A percentile compares a stretch with the other conserved stretches of the same genome.
phyloP scores from a whole-genome alignment of 371 early-diverging fungal species.

The Apophysomyces elegans region DNA sequence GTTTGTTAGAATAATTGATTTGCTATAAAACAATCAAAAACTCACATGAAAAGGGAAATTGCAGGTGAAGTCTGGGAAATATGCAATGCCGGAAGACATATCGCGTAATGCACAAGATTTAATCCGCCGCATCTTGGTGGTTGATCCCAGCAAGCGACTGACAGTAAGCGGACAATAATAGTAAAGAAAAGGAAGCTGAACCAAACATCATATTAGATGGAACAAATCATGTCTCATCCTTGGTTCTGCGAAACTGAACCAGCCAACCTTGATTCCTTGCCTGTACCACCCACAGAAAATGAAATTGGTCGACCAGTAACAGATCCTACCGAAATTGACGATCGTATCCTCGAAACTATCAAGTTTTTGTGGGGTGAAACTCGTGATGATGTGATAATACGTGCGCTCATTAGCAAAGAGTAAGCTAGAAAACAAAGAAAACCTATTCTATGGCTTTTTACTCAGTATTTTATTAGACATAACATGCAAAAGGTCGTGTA shows the following conservation, averaged over 20 bases:
- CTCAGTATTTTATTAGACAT: constrained; percentile 26
- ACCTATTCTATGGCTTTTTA: too few species aligned
- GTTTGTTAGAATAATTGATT: constrained; percentile 41
- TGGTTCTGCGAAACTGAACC: constrained; percentile 39
- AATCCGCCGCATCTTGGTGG: constrained; percentile 51
- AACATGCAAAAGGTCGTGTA: constrained; percentile 61
- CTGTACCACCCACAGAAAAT: constrained; percentile 36
- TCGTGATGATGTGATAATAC: constrained; percentile 37
- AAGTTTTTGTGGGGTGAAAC: constrained; percentile 48
- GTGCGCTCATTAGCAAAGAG: constrained; percentile 50
- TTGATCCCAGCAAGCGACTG: constrained; percentile 46
- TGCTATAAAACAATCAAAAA: constrained; percentile 57
- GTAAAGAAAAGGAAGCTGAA: not conserved
- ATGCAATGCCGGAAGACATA: constrained; percentile 70
- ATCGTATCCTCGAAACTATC: constrained; percentile 42
- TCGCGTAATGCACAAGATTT: constrained; percentile 68
- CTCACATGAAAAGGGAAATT: constrained; percentile 25
- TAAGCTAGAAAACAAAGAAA: constrained; percentile 17
- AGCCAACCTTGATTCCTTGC: constrained; percentile 22
- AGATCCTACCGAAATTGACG: constrained; percentile 37
- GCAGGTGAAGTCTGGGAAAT: constrained; percentile 64
- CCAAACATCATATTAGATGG: constrained; percentile 22
- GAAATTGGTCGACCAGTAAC: constrained; percentile 38
- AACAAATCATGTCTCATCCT: constrained; percentile 40
- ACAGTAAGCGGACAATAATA: constrained; percentile 33